Base-by-base conservation (phyloP, 345 rosid species). In the Tarenaya hassleriana region DNA sequence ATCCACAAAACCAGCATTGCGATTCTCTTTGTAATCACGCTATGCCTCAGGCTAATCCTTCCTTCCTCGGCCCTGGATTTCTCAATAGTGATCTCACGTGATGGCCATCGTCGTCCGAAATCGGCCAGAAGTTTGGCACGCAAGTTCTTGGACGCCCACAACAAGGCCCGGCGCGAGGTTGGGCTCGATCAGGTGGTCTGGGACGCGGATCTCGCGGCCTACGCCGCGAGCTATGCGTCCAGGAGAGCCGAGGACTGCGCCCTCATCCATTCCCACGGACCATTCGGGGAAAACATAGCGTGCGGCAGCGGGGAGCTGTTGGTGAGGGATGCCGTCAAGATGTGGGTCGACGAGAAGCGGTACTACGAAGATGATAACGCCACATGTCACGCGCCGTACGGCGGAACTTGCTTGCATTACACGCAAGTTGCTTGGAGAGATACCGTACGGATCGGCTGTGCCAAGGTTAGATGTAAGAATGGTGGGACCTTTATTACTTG, bases 401-500 rank as follows among this genome's bases (percentile, higher is more conserved):
- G 66, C 16, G 66, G 53, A 52, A 65, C 61, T 15, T 69, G 63
- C 34, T 46, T 42, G 19, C 67, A 69, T 15, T 60, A 54, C 62
- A 69, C 66, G 13, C 66, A 64, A 37, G 59, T 69, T 1, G 63
- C 59, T 37, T 64, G 67, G 58, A 48, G 14, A 45, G 47, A 49
- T 51, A 42, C 47, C 0, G 50, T 64, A 21, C 50, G 62, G 5
- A 15, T 69, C 14, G 74, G 63, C 19, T 69, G 74, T 21, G 88
- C 87, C 40, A 78, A 74, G 72, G 81, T 73, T 12, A 54, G n/a
- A 34, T 82, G 90, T 70, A 58, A 41, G 47, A 66, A 47, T 51
- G 84, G 82, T 9, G 77, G 77, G 41, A 73, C 77, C 41, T 73
- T 80, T 43, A 71, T 83, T 10, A 34, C 29, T 3, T 86, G 92